phyloP scores from a whole-genome alignment of 2,329 filamentous ascomycete species.

The Zarea fungicola region DNA sequence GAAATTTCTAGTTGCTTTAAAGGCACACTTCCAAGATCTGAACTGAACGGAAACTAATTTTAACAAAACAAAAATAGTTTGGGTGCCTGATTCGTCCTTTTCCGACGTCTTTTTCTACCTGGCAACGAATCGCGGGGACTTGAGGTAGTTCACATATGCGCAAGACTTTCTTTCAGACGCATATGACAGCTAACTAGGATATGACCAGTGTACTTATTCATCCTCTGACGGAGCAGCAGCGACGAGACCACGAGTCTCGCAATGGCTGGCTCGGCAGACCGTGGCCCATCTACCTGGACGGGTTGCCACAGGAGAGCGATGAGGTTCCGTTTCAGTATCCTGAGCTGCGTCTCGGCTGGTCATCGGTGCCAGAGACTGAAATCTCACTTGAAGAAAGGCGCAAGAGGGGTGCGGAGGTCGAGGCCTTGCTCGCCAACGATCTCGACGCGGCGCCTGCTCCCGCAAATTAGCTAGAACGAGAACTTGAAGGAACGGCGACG shows the following conservation, averaged over 20 bases:
- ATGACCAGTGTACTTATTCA: conserved; percentile 26
- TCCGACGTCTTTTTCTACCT: conserved; percentile 31
- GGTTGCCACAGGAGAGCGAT: conserved; percentile 20
- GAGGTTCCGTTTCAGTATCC: conserved; percentile 28
- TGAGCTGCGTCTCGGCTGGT: conserved; percentile 27
- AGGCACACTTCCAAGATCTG: too few species aligned
- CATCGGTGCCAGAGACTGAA: conserved; percentile 22
- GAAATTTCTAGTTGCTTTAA: too few species aligned
- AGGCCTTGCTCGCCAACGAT: conserved; percentile 24
- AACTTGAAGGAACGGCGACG: too few species aligned
- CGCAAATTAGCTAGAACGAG: conserved; percentile 11
- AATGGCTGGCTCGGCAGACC: conserved; percentile 30
- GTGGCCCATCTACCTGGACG: conserved; percentile 29
- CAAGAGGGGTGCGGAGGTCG: conserved; percentile 23
- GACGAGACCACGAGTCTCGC: conserved; percentile 27
- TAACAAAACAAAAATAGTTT: conserved; percentile 17
- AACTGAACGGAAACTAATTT: neutral
- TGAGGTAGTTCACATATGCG: conserved; percentile 19
- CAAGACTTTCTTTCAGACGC: neutral
- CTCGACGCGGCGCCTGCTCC: conserved; percentile 28
- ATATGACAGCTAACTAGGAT: too few species aligned
- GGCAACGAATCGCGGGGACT: conserved; percentile 25
- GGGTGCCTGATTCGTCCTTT: conserved; percentile 30
- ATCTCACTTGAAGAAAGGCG: conserved; percentile 26
- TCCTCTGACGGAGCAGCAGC: conserved; percentile 26